These are phyloP conservation scores for Pinus albicaulis DNA, from an alignment of 75 land plant genomes.

Conservation along the genomic window DNA sequence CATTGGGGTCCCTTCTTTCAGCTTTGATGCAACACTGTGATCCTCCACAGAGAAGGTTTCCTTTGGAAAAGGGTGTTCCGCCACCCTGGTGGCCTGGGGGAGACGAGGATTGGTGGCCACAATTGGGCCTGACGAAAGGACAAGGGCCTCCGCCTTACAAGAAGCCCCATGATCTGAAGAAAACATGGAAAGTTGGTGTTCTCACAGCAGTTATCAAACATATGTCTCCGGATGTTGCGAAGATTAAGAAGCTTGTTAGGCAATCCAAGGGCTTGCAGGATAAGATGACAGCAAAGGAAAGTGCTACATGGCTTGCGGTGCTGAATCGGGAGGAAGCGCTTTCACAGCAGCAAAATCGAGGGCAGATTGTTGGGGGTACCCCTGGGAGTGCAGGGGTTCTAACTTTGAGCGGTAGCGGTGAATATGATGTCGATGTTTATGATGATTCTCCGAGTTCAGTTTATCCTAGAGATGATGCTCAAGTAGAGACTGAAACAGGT, in stretches of 20 bases:
- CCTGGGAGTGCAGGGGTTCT: conserved; percentile 6
- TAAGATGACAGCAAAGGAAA: conserved; percentile 57
- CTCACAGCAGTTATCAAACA: conserved; percentile 48
- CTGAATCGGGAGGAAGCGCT: conserved; percentile 37
- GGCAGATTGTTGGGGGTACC: conserved; percentile 7
- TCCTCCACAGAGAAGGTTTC: conserved; percentile 48
- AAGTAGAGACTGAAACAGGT: conserved; percentile 21
- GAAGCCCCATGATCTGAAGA: conserved; percentile 55
- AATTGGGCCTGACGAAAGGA: conserved; percentile 42
- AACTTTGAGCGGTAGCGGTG: conserved; percentile 16
- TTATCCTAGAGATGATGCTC: conserved; percentile 17
- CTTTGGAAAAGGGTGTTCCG: conserved; percentile 40
- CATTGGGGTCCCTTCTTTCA: conserved; percentile 40
- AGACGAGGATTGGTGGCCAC: conserved; percentile 54
- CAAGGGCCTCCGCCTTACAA: conserved; percentile 51
- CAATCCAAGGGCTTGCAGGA: conserved; percentile 51
- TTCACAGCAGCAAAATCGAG: conserved; percentile 22
- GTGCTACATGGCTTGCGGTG: conserved; percentile 45
- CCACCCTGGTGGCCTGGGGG: conserved; percentile 59
- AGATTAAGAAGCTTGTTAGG: conserved; percentile 40
- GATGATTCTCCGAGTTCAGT: conserved; percentile 22
- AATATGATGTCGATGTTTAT: conserved; percentile 38
- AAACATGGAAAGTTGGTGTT: conserved; percentile 49
- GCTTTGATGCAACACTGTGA: conserved; percentile 55
- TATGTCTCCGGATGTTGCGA: conserved; percentile 46